phyloP scores from a whole-genome alignment of 176 grass and related monocot species.

The Aegilops longissima region DNA sequence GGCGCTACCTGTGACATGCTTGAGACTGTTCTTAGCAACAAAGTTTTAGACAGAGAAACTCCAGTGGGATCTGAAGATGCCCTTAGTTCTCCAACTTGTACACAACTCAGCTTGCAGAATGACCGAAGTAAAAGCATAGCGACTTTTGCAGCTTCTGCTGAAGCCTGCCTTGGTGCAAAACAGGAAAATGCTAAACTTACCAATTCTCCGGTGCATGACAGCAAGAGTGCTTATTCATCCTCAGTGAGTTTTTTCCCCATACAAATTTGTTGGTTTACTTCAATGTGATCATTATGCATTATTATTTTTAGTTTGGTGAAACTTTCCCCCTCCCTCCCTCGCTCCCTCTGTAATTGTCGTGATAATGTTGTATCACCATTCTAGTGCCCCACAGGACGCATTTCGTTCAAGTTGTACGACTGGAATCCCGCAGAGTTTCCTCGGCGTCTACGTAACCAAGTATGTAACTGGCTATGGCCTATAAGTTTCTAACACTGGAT shows the following conservation, averaged over 20 bases:
- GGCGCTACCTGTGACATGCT: slow-evolving; percentile 39
- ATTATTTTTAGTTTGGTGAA: slow-evolving; percentile 5
- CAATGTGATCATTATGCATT: slow-evolving; percentile 7
- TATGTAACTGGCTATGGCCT: slow-evolving; percentile 41
- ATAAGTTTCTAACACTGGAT: slow-evolving; percentile 16
- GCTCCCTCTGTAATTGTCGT: slow-evolving; percentile 13
- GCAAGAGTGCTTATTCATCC: slow-evolving; percentile 78
- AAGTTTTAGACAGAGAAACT: slow-evolving; percentile 67
- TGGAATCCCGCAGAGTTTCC: slow-evolving; percentile 99
- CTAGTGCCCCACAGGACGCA: slow-evolving; percentile 94
- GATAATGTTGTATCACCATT: slow-evolving; percentile 52
- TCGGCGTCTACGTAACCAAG: slow-evolving; percentile 85
- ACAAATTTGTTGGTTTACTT: neutral
- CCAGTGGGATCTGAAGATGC: slow-evolving; percentile 67
- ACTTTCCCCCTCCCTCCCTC: neutral
- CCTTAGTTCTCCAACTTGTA: slow-evolving; percentile 65
- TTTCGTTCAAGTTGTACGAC: slow-evolving; percentile 98
- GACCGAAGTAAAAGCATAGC: slow-evolving; percentile 55
- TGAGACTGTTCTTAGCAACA: slow-evolving; percentile 60
- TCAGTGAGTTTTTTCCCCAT: slow-evolving; percentile 47
- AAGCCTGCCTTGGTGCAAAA: slow-evolving; percentile 58
- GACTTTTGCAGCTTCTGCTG: slow-evolving; percentile 53
- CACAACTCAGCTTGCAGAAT: slow-evolving; percentile 57
- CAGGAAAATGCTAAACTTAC: slow-evolving; percentile 54
- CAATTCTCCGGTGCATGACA: slow-evolving; percentile 60